Evolutionary conservation across 2,329 filamentous ascomycete genomes (phyloP).

Genomic region (Chaetomium strumarium): DNA sequence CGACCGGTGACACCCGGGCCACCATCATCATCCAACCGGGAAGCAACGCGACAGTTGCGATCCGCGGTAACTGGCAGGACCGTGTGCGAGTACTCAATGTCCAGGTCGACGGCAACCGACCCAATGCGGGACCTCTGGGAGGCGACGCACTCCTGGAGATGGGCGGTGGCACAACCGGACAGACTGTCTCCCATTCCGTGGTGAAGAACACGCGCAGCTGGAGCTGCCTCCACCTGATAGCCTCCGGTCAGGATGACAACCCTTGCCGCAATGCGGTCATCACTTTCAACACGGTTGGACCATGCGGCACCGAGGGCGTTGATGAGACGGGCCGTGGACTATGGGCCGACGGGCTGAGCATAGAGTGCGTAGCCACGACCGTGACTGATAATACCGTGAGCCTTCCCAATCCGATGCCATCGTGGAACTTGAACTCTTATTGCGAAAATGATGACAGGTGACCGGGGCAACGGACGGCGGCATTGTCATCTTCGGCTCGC

Average conservation of each 20-base stretch:
- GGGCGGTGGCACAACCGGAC: not conserved
- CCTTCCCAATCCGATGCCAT: not conserved
- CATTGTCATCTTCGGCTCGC: conserved; percentile 1
- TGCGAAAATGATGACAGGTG: not conserved
- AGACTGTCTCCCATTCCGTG: not conserved
- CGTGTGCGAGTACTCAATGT: not conserved
- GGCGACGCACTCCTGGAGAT: not conserved
- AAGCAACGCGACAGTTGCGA: not conserved
- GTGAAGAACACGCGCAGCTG: not conserved
- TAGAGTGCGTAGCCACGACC: not conserved
- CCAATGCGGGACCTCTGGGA: not conserved
- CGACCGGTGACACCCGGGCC: not conserved
- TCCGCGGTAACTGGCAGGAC: conserved; percentile 4
- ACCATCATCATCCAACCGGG: conserved; percentile 1
- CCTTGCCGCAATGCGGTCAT: not conserved
- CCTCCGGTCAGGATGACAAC: not conserved
- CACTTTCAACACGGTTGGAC: not conserved
- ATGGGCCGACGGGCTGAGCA: not conserved
- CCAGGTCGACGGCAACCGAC: conserved; percentile 2
- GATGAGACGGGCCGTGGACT: not conserved
- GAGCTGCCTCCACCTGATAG: not conserved
- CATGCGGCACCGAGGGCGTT: not conserved
- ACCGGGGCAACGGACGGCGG: conserved; percentile 2
- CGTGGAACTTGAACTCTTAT: too few species aligned
- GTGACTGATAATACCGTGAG: not conserved